Conservation (phyloP, 306 rosid genomes). For the Biancaea sappan region DNA sequence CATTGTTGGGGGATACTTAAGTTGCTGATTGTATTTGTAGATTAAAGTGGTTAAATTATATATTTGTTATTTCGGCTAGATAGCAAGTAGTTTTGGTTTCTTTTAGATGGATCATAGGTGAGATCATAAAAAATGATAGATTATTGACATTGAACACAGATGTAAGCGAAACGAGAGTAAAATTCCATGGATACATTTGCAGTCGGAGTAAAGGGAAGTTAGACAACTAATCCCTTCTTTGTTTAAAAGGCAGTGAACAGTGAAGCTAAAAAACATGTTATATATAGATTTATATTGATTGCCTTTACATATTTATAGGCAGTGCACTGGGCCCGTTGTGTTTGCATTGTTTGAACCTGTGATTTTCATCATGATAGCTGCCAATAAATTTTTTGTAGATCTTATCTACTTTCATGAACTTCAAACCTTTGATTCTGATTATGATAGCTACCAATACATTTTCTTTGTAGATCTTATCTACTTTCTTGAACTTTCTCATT, state of each 20-base stretch:
- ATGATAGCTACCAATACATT: background rate
- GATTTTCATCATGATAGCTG: slow-evolving; percentile 25
- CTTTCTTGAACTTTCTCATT: background rate
- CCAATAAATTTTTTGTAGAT: background rate
- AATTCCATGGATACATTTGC: background rate
- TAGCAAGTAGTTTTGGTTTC: background rate
- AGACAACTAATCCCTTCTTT: background rate
- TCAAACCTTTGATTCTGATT: slow-evolving; percentile 26
- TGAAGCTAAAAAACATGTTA: background rate
- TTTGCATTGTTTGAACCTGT: background rate
- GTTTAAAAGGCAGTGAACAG: background rate
- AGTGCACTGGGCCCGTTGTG: background rate
- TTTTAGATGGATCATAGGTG: background rate
- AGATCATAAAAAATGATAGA: background rate
- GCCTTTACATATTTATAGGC: background rate
- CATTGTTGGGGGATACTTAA: slow-evolving; percentile 9
- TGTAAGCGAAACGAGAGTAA: background rate
- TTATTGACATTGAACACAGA: background rate
- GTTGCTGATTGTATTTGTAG: background rate
- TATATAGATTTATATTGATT: slow-evolving; percentile 13
- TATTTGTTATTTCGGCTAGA: too few relatives aligned
- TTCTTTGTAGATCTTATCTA: slow-evolving; percentile 12
- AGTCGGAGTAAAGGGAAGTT: background rate
- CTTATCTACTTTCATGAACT: background rate
- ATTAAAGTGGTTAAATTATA: background rate